Percentiles rank a stretch among this genome's conserved stretches.
phyloP scores from a whole-genome alignment of 345 rosid species.

The Erysimum cheiranthoides region DNA sequence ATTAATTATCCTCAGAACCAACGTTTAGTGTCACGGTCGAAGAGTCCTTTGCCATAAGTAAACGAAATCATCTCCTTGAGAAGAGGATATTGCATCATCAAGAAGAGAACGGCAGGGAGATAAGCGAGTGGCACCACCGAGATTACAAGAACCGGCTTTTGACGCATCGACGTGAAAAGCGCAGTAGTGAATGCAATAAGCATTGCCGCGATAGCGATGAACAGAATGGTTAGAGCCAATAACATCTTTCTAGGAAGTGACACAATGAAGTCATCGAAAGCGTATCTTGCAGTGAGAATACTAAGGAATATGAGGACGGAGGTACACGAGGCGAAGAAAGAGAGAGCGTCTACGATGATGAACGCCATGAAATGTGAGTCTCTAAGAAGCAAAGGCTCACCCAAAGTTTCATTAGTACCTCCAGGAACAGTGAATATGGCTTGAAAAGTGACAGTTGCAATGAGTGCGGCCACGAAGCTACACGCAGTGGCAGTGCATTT shows the following conservation, averaged over 20 bases:
- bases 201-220: conserved; percentile 52
- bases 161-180: conserved; percentile 39
- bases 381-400: conserved; percentile 38
- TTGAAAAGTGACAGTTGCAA: conserved; percentile 56
- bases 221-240: conserved; percentile 43
- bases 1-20: neutral
- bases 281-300: conserved; percentile 54
- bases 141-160: neutral
- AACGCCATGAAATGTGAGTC: conserved; percentile 36
- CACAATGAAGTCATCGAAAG: conserved; percentile 48
- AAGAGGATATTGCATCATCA: conserved; percentile 17
- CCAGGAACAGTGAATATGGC: conserved; percentile 56
- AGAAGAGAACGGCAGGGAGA: neutral
- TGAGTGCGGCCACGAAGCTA: conserved; percentile 52
- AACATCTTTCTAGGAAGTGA: conserved; percentile 52
- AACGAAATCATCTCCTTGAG: conserved; percentile 31
- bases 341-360: conserved; percentile 38
- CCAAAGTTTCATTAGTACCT: conserved; percentile 38
- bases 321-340: conserved; percentile 49
- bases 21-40: neutral
- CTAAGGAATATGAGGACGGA: conserved; percentile 52
- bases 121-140: neutral
- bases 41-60: conserved; percentile 19
- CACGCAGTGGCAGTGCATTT: conserved; percentile 52
- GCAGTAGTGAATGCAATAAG: conserved; percentile 50